Percentiles rank a stretch among this genome's conserved stretches.
phyloP scores from a whole-genome alignment of 2,329 filamentous ascomycete genomes.

The Knoxdaviesia capensis region DNA sequence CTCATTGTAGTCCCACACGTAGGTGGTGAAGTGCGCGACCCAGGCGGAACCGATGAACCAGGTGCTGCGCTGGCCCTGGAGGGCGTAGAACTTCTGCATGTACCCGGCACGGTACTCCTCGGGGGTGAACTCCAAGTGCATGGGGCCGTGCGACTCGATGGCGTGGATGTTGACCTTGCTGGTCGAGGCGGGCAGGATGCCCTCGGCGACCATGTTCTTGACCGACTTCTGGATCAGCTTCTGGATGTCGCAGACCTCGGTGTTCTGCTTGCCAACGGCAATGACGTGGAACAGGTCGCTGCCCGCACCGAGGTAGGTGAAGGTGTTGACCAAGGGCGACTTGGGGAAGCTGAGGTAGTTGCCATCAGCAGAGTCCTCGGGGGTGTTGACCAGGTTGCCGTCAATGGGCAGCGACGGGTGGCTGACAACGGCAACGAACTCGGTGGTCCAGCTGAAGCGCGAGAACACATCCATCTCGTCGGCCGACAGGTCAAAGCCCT shows the following conservation, averaged over 20 bases:
- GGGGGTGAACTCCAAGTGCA: slow-evolving; percentile 13
- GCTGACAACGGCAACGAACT: slow-evolving; percentile 9
- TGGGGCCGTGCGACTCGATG: slow-evolving; percentile 16
- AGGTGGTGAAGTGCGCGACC: slow-evolving; percentile 12
- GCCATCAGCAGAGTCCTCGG: slow-evolving; percentile 5
- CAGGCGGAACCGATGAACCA: slow-evolving; percentile 23
- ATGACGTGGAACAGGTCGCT: slow-evolving; percentile 13
- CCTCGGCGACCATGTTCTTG: slow-evolving; percentile 10
- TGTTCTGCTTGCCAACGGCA: slow-evolving; percentile 9
- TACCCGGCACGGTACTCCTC: slow-evolving; percentile 18
- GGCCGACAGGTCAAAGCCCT: slow-evolving; percentile 6
- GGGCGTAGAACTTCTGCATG: slow-evolving; percentile 16
- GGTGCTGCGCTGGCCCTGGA: slow-evolving; percentile 22
- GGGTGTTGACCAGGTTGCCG: slow-evolving; percentile 7
- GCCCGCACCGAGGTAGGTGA: slow-evolving; percentile 12
- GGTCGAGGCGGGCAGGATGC: slow-evolving; percentile 7
- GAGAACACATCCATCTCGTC: slow-evolving; percentile 7
- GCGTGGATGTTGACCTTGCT: slow-evolving; percentile 2
- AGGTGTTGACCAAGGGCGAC: slow-evolving; percentile 7
- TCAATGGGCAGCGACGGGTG: slow-evolving; percentile 8
- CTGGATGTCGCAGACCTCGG: slow-evolving; percentile 8
- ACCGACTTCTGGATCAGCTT: slow-evolving; percentile 10
- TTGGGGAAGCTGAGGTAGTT: slow-evolving; percentile 10
- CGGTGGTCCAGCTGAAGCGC: slow-evolving; percentile 6
- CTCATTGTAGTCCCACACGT: slow-evolving; percentile 15